Evolutionary conservation across 1,139 yeast species (phyloP), one percentile per base, ranked within the genome.

Genomic region (Yamadazyma spencermartinsiae): DNA sequence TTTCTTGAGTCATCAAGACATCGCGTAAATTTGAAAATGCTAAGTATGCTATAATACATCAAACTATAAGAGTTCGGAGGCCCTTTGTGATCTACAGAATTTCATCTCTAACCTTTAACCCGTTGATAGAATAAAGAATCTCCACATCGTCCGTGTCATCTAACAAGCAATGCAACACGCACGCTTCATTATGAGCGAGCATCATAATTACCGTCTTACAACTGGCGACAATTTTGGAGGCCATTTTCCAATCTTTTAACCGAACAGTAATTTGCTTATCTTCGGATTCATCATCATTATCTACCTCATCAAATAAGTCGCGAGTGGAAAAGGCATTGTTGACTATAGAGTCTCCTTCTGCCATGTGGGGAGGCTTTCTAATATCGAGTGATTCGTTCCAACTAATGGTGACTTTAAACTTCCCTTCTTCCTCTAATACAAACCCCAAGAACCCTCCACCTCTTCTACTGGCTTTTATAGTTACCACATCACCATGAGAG

Each of bases 141-240:
- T 79, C 82, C 29, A 76, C 75, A 30, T 74, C 77, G 26, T 75
- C 79, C 13, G 72, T 66, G 36, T 76, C 81, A 41, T 79, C 84
- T 29, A 80, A 57, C 43, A 71, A 62, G 46, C 85, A 78, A 51
- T 79, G 82, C 35, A 81, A 56, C 1, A 78, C 77, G 43, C 80
- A 68, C 3, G 79, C 80, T 36, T 75, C 75, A 9, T 65, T 62
- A n/a, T 62, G 58, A 15, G 79, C 68, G 31, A 81, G 59, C 30
- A 78, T 63, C 32, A 81, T 52, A 12, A 79, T 70, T 34, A 79
- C 74, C 2, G 74, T 72, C 36, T 72, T 71, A 49, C 85, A 76
- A 8, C 72, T 58, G 14, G 79, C 79, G 28, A 79, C 74, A 14
- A 81, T 65, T 48, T 61, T 70, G 3, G 79, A 66, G 0, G 82